Evolutionary conservation across 148 eudicot genomes (phyloP), one percentile per base, ranked within the genome.

Genomic region (Oxyria digyna): DNA sequence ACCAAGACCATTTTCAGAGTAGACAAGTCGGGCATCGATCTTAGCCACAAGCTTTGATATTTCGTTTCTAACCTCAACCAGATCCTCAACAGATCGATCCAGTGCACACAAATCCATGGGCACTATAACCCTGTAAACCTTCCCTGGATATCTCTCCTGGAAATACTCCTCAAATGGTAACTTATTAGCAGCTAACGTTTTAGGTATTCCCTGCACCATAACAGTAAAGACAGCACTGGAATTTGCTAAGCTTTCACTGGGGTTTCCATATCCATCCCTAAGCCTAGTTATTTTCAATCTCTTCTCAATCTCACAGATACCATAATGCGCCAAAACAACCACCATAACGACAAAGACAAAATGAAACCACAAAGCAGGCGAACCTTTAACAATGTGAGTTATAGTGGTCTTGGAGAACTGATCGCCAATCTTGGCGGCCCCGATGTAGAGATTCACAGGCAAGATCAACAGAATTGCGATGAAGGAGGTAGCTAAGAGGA

Each of bases 41-140:
- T 79, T 93, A 0, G 74, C 81, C 11, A 87, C 87, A 72, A 94
- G 62, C 75, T 82, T 85, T 0, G 87, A 71, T 65, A 94, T 85
- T 23, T 83, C 83, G 65, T 94, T 91, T 73, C 96, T 83, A 72
- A 85, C 96, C 79, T 75, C 81, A 3, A 94, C 86, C 80, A 94
- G 73, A 33, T 90, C 92, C 42, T 89, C 81, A 7, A 78, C 97
- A 52, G 88, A 81, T 82, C 91, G 96, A 73, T 94, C 97, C 72
- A 94, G 77, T 26, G 89, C 83, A 66, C 92, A 86, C 79, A 94
- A 84, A 81, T 94, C 98, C 90, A 94, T 78, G 0, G 98, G 98
- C 67, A 94, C 86, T 46, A 94, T 80, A 15, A 94, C 85, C 70
- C 67, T 81, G 75, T 76, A 85, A 23, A 94, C 81, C 73, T 90